Evolutionary conservation across 148 eudicot genomes (phyloP).

Genomic region (Camellia granthamiana): DNA sequence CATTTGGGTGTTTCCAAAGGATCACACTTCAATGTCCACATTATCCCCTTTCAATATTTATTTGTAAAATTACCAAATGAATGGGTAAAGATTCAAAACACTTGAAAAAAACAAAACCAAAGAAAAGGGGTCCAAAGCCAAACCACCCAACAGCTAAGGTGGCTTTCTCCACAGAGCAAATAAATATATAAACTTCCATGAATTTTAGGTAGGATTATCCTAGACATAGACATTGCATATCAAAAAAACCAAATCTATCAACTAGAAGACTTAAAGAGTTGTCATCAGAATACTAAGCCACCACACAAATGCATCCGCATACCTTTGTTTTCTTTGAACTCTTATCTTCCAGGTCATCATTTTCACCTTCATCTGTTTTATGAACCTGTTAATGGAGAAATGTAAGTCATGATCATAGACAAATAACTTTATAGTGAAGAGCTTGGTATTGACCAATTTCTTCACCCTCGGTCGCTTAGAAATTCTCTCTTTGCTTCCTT

Average conservation of each 20-base stretch:
- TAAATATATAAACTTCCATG: not conserved
- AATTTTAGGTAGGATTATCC: not conserved
- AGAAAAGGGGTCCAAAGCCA: not conserved
- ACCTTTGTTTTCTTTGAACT: conserved; percentile 46
- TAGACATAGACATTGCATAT: not conserved
- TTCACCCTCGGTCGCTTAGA: conserved; percentile 12
- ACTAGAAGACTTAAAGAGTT: not conserved
- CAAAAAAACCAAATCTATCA: not conserved
- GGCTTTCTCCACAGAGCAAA: not conserved
- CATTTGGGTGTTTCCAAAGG: not conserved
- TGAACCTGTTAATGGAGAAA: conserved; percentile 18
- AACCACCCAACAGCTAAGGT: conserved; percentile 7
- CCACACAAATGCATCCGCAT: conserved; percentile 18
- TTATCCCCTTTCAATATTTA: not conserved
- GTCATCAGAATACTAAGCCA: not conserved
- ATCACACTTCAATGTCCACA: not conserved
- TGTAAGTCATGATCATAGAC: not conserved
- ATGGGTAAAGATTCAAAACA: not conserved
- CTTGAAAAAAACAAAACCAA: not conserved
- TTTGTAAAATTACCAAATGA: not conserved
- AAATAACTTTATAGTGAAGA: not conserved
- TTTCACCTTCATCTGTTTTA: conserved; percentile 29
- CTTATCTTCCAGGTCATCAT: conserved; percentile 24
- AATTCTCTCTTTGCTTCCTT: conserved; percentile 3
- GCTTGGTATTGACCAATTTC: conserved; percentile 18